phyloP scores from a whole-genome alignment of 2,329 filamentous ascomycete genomes.

The Colletotrichum orchidophilum region DNA sequence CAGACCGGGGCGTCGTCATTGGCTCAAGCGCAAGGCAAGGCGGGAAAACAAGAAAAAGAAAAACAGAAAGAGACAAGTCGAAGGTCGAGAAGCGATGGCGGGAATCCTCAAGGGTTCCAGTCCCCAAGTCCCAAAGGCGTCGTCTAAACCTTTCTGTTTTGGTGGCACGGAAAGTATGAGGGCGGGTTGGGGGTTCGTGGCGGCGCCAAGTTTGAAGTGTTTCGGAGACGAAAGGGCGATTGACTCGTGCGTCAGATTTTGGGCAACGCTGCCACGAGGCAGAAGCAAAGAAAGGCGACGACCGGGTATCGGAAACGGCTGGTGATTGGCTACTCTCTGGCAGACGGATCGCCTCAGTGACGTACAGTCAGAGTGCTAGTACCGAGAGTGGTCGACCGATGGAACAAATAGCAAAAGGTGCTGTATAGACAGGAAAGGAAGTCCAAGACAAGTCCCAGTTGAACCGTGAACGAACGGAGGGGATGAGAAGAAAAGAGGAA shows the following conservation, averaged over 20 bases:
- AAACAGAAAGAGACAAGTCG: background rate
- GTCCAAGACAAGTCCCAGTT: background rate
- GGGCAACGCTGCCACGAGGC: slow-evolving; percentile 28
- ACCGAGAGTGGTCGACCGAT: background rate
- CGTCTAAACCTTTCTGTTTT: background rate
- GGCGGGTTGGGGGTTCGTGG: slow-evolving; percentile 10
- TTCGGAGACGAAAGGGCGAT: slow-evolving; percentile 24
- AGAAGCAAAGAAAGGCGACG: slow-evolving; percentile 28
- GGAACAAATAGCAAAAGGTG: background rate
- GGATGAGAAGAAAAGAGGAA: background rate
- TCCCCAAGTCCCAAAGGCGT: background rate
- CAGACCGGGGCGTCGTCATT: slow-evolving; percentile 29
- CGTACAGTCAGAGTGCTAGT: background rate
- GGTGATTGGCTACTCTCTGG: slow-evolving; percentile 16
- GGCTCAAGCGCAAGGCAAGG: slow-evolving; percentile 7
- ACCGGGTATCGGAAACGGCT: background rate
- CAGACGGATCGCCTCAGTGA: background rate
- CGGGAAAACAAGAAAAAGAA: slow-evolving; percentile 9
- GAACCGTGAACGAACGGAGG: background rate
- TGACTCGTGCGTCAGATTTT: slow-evolving; percentile 28
- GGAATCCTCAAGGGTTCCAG: background rate
- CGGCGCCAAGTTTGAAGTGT: slow-evolving; percentile 27
- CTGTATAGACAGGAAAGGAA: background rate
- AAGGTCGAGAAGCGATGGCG: background rate
- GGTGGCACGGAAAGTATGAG: slow-evolving; percentile 5